phyloP scores from a whole-genome alignment of 176 grass and related monocot genomes.

The Triticum urartu region DNA sequence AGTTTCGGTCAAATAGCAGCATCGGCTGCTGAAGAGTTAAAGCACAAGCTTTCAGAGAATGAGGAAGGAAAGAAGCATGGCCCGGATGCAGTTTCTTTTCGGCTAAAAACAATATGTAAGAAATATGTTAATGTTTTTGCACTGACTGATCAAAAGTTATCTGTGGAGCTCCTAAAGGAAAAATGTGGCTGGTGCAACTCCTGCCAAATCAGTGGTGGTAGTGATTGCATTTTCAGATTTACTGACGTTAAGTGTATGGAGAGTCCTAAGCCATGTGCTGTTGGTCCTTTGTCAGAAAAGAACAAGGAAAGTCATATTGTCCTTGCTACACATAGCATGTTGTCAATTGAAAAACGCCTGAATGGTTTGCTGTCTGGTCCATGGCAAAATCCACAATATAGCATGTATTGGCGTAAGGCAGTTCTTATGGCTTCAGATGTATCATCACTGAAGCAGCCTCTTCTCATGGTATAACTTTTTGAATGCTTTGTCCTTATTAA shows the following conservation, averaged over 20 bases:
- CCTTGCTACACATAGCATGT: slow-evolving; percentile 53
- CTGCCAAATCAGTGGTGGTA: slow-evolving; percentile 63
- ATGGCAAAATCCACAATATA: slow-evolving; percentile 89
- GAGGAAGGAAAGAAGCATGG: slow-evolving; percentile 70
- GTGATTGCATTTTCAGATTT: slow-evolving; percentile 74
- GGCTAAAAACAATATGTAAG: slow-evolving; percentile 73
- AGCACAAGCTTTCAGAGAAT: slow-evolving; percentile 60
- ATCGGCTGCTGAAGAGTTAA: slow-evolving; percentile 70
- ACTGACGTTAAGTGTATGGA: slow-evolving; percentile 41
- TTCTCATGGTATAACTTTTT: slow-evolving; percentile 60
- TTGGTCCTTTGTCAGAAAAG: slow-evolving; percentile 46
- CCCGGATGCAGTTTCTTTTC: slow-evolving; percentile 46
- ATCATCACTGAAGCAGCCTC: slow-evolving; percentile 62
- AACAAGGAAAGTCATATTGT: slow-evolving; percentile 65
- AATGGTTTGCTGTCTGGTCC: slow-evolving; percentile 76
- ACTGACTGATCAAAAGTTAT: slow-evolving; percentile 62
- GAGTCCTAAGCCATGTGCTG: slow-evolving; percentile 21
- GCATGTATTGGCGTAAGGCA: slow-evolving; percentile 64
- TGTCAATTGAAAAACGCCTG: slow-evolving; percentile 81
- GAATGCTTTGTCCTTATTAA: slow-evolving; percentile 7
- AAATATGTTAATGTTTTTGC: slow-evolving; percentile 65
- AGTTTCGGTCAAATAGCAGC: slow-evolving; percentile 92
- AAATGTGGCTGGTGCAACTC: slow-evolving; percentile 97
- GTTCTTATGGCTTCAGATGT: slow-evolving; percentile 72
- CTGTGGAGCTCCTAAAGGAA: slow-evolving; percentile 71